Evolutionary conservation across 768 basidiomycete species (phyloP).

Genomic region (Pulveroboletus ravenelii): DNA sequence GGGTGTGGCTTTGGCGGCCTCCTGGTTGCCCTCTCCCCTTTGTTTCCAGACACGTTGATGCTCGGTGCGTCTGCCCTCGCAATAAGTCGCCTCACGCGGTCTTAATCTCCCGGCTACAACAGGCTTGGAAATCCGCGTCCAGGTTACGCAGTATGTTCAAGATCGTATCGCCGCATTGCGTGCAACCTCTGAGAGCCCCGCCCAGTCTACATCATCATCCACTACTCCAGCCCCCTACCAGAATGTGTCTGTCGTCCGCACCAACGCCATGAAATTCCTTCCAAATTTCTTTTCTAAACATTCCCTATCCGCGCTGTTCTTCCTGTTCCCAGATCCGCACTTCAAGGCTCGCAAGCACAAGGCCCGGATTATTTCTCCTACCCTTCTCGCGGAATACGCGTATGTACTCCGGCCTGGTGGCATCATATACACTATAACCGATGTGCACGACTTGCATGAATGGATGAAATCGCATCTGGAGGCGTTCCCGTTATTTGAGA

Average conservation of each 20-base stretch:
- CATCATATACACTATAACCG: constrained; percentile 95
- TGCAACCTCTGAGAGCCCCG: constrained; percentile 40
- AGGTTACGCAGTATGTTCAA: constrained; percentile 93
- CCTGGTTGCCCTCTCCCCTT: constrained; percentile 79
- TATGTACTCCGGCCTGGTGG: constrained; percentile 92
- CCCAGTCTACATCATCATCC: constrained; percentile 19
- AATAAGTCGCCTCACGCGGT: background rate
- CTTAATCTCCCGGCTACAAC: background rate
- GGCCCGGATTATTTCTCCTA: constrained; percentile 95
- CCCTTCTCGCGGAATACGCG: constrained; percentile 96
- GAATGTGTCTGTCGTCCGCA: constrained; percentile 90
- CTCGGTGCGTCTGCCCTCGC: constrained; percentile 58
- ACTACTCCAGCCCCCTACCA: constrained; percentile 52
- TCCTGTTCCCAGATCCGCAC: constrained; percentile 98
- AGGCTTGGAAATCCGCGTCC: constrained; percentile 97
- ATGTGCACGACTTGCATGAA: constrained; percentile 87
- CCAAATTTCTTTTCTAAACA: constrained; percentile 92
- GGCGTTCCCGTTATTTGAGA: constrained; percentile 82
- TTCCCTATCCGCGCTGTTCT: constrained; percentile 90
- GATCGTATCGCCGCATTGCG: constrained; percentile 93
- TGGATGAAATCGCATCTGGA: constrained; percentile 95
- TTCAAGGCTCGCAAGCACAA: constrained; percentile 99
- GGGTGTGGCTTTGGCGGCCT: constrained; percentile 98
- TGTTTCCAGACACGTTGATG: constrained; percentile 90
- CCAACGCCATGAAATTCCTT: constrained; percentile 98